phyloP scores from a whole-genome alignment of 2,329 filamentous ascomycete genomes.

The Teratosphaeria zuluensis region DNA sequence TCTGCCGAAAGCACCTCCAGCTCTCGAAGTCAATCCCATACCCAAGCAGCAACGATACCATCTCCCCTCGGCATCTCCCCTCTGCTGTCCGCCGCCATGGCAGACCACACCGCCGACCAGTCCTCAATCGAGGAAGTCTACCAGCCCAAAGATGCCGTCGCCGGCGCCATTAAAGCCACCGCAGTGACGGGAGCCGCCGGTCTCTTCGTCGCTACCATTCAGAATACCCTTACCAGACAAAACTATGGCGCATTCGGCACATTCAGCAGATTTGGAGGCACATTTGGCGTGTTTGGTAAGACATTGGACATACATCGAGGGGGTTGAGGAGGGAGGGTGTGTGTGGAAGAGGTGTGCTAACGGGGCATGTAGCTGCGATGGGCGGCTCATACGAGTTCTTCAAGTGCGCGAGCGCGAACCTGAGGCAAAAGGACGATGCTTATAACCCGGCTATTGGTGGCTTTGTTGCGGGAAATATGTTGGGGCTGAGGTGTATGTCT shows the following conservation, averaged over 20 bases:
- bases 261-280: slow-evolving; percentile 67
- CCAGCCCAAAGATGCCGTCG: slow-evolving; percentile 66
- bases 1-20: not conserved
- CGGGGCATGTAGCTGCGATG: slow-evolving; percentile 50
- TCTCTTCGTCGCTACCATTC: slow-evolving; percentile 63
- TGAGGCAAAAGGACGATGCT: slow-evolving; percentile 73
- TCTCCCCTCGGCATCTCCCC: not conserved
- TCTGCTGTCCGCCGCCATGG: slow-evolving; percentile 34
- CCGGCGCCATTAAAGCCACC: slow-evolving; percentile 54
- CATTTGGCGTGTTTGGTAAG: slow-evolving; percentile 58
- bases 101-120: slow-evolving; percentile 25
- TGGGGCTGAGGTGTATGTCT: slow-evolving; percentile 61
- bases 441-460: slow-evolving; percentile 68
- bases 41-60: not conserved
- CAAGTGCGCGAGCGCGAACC: slow-evolving; percentile 66
- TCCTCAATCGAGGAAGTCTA: slow-evolving; percentile 43
- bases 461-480: slow-evolving; percentile 61
- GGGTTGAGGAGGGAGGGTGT: not conserved
- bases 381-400: slow-evolving; percentile 72
- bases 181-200: slow-evolving; percentile 58
- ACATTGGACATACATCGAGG: not conserved
- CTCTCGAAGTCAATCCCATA: not conserved
- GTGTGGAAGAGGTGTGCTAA: slow-evolving; percentile 2
- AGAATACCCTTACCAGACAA: slow-evolving; percentile 75
- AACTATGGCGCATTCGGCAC: slow-evolving; percentile 75